Evolutionary conservation across 2,329 filamentous ascomycete genomes (phyloP), one percentile per base, ranked within the genome.

Genomic region (Colletotrichum sidae): DNA sequence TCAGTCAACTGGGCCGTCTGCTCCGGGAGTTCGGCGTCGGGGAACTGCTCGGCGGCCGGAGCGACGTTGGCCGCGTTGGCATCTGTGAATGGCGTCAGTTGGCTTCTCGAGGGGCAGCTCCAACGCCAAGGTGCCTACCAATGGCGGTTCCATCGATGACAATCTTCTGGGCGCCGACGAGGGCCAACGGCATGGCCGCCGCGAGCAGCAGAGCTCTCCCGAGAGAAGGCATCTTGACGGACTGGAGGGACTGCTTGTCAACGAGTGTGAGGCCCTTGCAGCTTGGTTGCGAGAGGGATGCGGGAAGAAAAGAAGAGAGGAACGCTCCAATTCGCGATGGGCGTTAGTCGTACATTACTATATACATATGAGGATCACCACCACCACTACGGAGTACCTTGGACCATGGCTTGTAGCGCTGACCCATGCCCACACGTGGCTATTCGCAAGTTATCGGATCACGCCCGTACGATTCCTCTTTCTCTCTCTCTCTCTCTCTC

Each of bases 1-100:
- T 78, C 73, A 2, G 77, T 80, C 57, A 80, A 69, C 61, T 78
- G 73, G 35, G 75, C 68, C 8, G 60, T 60, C 47, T 77, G 71
- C 35, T 49, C 60, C 12, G 56, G 45, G 45, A 69, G 64, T 6
- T 59, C 50, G 34, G 55, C 34, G 50, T 45, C 55, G n/a, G 57
- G 17, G 37, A 68, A 50, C 67, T 59, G 34, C 53, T 37, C 55
- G 37, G 58, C 68, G 17, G 69, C 72, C 38, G 69, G 72, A 12
- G 67, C 59, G 44, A 75, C 61, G 15, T 66, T 69, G 38, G 68
- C 60, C 17, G 70, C 65, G 53, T 69, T 61, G 42, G 60, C 61
- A 45, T 45, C 61, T 65, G 12, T 6, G 17, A 11, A 25, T 3
- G 9, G 3, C 2, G 25, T 10, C 44, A 5, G 6, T 10, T 7